A percentile compares a stretch with the other conserved stretches of the same genome.
phyloP scores from a whole-genome alignment of 2,329 filamentous ascomycete genomes.

The Trichoderma sp. region DNA sequence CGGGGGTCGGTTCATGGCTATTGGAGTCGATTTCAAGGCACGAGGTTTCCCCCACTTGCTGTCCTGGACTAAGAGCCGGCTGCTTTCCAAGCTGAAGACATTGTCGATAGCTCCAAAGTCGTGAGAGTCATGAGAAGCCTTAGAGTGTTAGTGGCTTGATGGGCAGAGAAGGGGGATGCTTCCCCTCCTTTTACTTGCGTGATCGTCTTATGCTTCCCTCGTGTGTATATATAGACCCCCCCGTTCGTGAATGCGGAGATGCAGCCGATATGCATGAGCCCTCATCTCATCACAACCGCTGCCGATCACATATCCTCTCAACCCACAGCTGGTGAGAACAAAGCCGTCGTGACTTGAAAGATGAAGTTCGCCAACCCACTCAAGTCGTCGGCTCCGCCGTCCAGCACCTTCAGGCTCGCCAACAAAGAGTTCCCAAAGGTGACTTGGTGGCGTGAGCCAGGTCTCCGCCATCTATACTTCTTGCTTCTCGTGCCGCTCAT shows the following conservation, averaged over 20 bases:
- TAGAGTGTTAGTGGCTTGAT: neutral
- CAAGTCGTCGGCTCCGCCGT: slow-evolving; percentile 3
- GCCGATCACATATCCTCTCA: neutral
- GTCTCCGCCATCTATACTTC: neutral
- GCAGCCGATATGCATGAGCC: neutral
- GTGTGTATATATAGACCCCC: neutral
- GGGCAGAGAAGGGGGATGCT: neutral
- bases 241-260: neutral
- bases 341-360: neutral
- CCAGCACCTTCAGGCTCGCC: slow-evolving; percentile 5
- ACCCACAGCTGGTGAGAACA: neutral
- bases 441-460: slow-evolving; percentile 9
- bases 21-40: neutral
- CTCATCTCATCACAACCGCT: neutral
- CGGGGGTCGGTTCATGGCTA: neutral
- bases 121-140: neutral
- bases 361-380: neutral
- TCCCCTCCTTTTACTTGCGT: neutral
- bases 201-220: neutral
- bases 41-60: neutral
- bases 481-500: slow-evolving; percentile 7
- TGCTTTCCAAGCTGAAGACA: neutral
- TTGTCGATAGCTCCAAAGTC: neutral
- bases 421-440: slow-evolving; percentile 6
- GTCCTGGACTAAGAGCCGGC: neutral